Base-by-base conservation (phyloP, 1,139 yeast species). In the Hemisphaericaspora xylofermentans region DNA sequence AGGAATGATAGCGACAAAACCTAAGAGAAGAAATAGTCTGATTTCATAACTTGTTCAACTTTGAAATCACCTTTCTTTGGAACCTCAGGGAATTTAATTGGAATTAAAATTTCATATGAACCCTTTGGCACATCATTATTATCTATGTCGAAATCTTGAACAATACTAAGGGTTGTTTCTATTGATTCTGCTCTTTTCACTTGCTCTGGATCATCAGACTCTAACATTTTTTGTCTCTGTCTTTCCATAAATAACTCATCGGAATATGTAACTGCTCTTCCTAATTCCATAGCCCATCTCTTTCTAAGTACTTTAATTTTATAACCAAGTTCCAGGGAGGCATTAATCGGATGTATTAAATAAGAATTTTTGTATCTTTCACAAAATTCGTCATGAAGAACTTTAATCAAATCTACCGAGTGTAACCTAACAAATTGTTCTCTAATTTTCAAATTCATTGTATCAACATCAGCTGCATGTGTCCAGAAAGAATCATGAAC, bases 401-500 rank as follows among this genome's bases (percentile, higher is more conserved):
- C 77, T 33, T 74, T 76, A 53, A 93, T 77, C 53, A 91, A 69
- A 61, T 89, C 83, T 22, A 77, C 81, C 44, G 77, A 77, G 61
- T 93, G 98, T 45, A 93, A 70, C 37, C 75, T 68, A 46, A 93
- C 85, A 63, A 93, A 93, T 45, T 88, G 82, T 33, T 85, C 82
- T 57, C 99, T 79, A 47, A 93, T 69, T 37, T 76, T 68, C n/a
- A 54, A 56, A 60, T 84, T 88, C 94, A 93, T 84, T 6, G 54
- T 58, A 49, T 82, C 84, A 26, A 93, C 81, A 58, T 88, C 94
- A 32, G 80, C 70, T 1, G 98, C 97, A 62, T 94, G 98, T 0
- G 98, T 89, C 99, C 99, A 93, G 61, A 88, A 93, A 1, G 98
- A 91, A 62, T 93, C 99, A 63, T 93, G 99, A 26, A 93, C 99